Percentiles rank a stretch among this genome's conserved stretches.
Conservation (phyloP, 1,284 basidiomycete genomes). For the Volvariella surrecta region DNA sequence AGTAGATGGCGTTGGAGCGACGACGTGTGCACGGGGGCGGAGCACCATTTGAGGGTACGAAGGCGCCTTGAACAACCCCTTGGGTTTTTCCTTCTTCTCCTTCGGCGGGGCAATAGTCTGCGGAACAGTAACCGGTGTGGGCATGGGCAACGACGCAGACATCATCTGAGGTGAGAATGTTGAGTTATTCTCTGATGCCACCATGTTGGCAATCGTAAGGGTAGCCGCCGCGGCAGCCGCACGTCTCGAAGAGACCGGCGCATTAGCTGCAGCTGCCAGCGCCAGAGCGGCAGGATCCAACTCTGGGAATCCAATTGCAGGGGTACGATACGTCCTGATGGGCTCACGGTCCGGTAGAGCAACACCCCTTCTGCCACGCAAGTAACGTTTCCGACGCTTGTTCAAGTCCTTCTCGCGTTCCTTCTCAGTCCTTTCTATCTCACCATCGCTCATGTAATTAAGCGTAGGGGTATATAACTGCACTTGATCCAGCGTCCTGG, state of each 20-base stretch:
- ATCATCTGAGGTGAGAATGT: conserved; percentile 36
- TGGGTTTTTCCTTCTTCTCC: conserved; percentile 50
- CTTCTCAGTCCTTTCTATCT: conserved; percentile 84
- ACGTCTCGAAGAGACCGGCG: conserved; percentile 56
- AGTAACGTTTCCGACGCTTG: conserved; percentile 80
- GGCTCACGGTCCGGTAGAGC: conserved; percentile 91
- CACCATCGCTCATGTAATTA: conserved; percentile 82
- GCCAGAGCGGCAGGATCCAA: conserved; percentile 62
- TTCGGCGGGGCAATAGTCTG: conserved; percentile 28
- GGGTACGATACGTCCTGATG: conserved; percentile 84
- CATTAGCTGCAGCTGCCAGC: conserved; percentile 50
- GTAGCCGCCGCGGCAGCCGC: conserved; percentile 83
- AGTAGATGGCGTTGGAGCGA: conserved; percentile 53
- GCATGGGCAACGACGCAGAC: conserved; percentile 23
- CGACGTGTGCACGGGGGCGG: conserved; percentile 46
- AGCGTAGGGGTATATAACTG: conserved; percentile 82
- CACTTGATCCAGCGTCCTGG: conserved; percentile 70
- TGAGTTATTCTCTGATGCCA: conserved; percentile 72
- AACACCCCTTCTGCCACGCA: conserved; percentile 84
- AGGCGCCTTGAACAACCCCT: conserved; percentile 67
- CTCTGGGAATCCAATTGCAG: conserved; percentile 78
- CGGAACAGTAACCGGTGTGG: conserved; percentile 28
- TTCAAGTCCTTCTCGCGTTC: conserved; percentile 90
- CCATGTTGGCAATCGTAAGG: conserved; percentile 75
- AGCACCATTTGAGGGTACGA: conserved; percentile 46